Evolutionary conservation across 1,139 yeast species (phyloP).

Genomic region (Lodderomyces beijingensis): DNA sequence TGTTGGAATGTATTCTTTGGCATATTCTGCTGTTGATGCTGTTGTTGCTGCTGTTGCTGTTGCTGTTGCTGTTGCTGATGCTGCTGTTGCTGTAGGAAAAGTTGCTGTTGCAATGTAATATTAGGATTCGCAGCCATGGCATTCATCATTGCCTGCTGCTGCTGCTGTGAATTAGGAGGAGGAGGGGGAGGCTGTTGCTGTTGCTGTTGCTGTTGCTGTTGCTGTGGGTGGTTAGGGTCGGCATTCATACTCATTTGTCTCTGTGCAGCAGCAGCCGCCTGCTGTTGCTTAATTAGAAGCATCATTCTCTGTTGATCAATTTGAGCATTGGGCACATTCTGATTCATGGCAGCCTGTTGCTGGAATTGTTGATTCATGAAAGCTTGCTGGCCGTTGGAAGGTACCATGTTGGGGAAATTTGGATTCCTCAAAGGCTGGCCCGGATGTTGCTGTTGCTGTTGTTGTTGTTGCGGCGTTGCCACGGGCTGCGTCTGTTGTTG

Average conservation of each 20-base stretch:
- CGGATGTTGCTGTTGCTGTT: constrained; percentile 9
- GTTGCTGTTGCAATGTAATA: constrained; percentile 22
- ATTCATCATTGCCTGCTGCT: constrained; percentile 18
- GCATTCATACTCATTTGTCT: constrained; percentile 5
- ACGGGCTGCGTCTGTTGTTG: constrained; percentile 8
- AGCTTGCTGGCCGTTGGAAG: constrained; percentile 6
- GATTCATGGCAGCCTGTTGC: constrained; percentile 8
- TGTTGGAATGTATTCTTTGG: constrained; percentile 39
- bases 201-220: constrained; percentile 18
- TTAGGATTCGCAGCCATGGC: constrained; percentile 12
- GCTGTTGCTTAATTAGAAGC: constrained; percentile 15
- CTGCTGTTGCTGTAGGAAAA: constrained; percentile 20
- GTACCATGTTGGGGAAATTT: no score
- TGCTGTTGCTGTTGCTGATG: constrained; percentile 17
- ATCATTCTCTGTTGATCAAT: constrained; percentile 7
- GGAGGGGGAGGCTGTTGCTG: no score
- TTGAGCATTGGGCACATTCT: constrained; percentile 9
- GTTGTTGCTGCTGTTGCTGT: constrained; percentile 12
- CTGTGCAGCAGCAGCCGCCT: constrained; percentile 12
- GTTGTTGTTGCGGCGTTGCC: constrained; percentile 23
- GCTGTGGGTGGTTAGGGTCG: constrained; percentile 1
- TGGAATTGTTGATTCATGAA: constrained; percentile 6
- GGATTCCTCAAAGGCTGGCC: no score
- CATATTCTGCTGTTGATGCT: no score
- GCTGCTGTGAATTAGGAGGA: no score